phyloP scores from a whole-genome alignment of 805 yeast genomes.

The Lipomyces sp. region DNA sequence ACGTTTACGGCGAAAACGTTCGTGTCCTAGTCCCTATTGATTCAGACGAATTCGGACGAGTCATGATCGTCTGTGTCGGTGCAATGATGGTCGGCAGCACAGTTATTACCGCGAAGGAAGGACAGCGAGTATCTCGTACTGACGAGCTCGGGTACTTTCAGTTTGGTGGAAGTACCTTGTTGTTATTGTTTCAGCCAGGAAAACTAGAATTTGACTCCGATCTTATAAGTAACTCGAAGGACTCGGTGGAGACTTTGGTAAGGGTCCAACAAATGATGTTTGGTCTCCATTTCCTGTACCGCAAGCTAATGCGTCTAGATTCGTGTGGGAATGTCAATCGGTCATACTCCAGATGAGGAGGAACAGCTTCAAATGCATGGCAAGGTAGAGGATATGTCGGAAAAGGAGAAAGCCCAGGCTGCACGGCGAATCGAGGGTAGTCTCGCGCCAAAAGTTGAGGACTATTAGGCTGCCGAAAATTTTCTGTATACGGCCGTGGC shows the following conservation, averaged over 20 bases:
- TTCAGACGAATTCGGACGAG: constrained; percentile 75
- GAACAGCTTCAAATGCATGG: not conserved
- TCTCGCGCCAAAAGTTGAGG: constrained; percentile 11
- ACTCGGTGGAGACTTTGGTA: constrained; percentile 78
- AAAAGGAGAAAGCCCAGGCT: constrained; percentile 28
- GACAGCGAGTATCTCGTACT: constrained; percentile 63
- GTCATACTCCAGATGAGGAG: constrained; percentile 62
- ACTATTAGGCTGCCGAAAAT: not conserved
- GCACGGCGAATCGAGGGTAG: constrained; percentile 34
- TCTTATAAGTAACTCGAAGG: constrained; percentile 65
- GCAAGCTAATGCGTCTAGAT: constrained; percentile 13
- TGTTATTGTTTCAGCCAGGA: constrained; percentile 62
- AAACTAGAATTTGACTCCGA: constrained; percentile 68
- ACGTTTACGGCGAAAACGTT: constrained; percentile 91
- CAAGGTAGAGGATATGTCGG: constrained; percentile 41
- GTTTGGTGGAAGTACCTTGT: constrained; percentile 91
- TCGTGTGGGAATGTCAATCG: constrained; percentile 86
- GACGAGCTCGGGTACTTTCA: constrained; percentile 93
- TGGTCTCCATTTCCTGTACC: not conserved
- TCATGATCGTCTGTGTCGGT: constrained; percentile 82
- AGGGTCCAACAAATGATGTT: constrained; percentile 42
- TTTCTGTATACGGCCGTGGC: not conserved
- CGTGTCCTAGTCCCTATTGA: constrained; percentile 78
- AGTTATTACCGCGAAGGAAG: constrained; percentile 66
- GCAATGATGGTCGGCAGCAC: constrained; percentile 99